Evolutionary conservation across 495 filamentous ascomycete species (phyloP), one percentile per base, ranked within the genome.

Genomic region (Aspergillus funiculosus): DNA sequence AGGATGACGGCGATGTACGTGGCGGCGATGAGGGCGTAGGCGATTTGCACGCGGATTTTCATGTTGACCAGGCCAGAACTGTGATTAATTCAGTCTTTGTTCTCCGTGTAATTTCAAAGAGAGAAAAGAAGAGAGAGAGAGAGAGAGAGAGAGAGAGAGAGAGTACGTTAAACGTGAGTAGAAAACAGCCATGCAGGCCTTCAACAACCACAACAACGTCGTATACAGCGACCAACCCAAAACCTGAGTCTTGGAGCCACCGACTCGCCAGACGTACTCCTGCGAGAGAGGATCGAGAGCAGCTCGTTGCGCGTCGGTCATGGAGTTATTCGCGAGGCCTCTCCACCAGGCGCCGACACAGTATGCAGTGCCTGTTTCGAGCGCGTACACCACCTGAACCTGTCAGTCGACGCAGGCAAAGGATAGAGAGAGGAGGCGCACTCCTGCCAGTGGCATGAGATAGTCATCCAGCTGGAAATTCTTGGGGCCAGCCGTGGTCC

Each of bases 111-210:
- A 6, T 13, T 26, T 25, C 9, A 3, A 26, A 15, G n/a, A 13
- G 8, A 24, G 6, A 11, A 3, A n/a, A 7, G n/a, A 14, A 14
- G 1, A 27, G 1, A 29, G 4, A n/a, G 10, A 36, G 17, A 21
- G 7, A n/a, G 11, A 20, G 14, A 19, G 21, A 9, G 17, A 10
- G 24, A 18, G 8, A 3, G 39, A 14, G 9, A 17, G 1, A 15
- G 51, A 68, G 60, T 61, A 78, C 77, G 77, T 82, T 25, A 84
- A 65, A 45, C 79, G 66, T n/a, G 73, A 67, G 48, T 79, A 84
- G 48, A 83, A 82, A 15, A 74, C 59, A 21, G 72, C 69, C 69
- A 82, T 73, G 54, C 76, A 74, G 0, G 73, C 60, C 56, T 84
- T 84, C 44, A 84, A 39, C 22, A 67, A 51, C 77, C 78, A 84